Conservation (phyloP, 805 yeast genomes). For the Metschnikowia arizonensis region DNA sequence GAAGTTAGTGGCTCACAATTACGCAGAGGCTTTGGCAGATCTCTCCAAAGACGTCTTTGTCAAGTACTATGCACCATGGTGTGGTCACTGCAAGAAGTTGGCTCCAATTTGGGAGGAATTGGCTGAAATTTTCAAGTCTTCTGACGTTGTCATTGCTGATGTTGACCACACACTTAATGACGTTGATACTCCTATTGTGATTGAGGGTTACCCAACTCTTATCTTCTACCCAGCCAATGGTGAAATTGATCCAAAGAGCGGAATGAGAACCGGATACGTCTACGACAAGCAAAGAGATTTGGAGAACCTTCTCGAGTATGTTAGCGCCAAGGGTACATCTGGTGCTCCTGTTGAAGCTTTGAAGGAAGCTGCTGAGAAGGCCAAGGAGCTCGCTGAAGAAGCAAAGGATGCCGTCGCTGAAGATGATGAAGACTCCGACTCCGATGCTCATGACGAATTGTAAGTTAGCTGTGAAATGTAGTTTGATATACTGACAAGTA, state of each 20-base stretch:
- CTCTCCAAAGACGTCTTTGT: slow-evolving; percentile 67
- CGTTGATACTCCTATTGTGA: slow-evolving; percentile 60
- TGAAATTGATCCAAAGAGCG: slow-evolving; percentile 38
- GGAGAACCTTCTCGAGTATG: slow-evolving; percentile 64
- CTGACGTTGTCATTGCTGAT: slow-evolving; percentile 68
- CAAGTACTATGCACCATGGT: slow-evolving; percentile 96
- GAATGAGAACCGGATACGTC: slow-evolving; percentile 49
- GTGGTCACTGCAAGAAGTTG: slow-evolving; percentile 91
- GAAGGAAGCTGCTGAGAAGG: slow-evolving; percentile 12
- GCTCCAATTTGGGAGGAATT: slow-evolving; percentile 87
- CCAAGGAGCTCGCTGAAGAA: slow-evolving; percentile 24
- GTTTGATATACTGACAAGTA: not conserved
- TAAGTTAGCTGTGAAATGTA: slow-evolving; percentile 15
- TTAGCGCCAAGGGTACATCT: slow-evolving; percentile 63
- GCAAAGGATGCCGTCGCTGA: slow-evolving; percentile 20
- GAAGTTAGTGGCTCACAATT: slow-evolving; percentile 80
- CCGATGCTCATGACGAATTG: slow-evolving; percentile 37
- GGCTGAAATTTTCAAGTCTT: slow-evolving; percentile 61
- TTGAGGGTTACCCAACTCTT: slow-evolving; percentile 90
- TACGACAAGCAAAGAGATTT: slow-evolving; percentile 72
- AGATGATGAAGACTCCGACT: slow-evolving; percentile 14
- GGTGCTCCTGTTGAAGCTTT: slow-evolving; percentile 44
- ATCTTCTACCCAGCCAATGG: slow-evolving; percentile 80
- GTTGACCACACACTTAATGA: slow-evolving; percentile 90
- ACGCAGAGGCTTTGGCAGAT: slow-evolving; percentile 61